These are phyloP conservation scores for Erodium chrysanthum DNA, from an alignment of 441 rosid species.

Conservation along the genomic window DNA sequence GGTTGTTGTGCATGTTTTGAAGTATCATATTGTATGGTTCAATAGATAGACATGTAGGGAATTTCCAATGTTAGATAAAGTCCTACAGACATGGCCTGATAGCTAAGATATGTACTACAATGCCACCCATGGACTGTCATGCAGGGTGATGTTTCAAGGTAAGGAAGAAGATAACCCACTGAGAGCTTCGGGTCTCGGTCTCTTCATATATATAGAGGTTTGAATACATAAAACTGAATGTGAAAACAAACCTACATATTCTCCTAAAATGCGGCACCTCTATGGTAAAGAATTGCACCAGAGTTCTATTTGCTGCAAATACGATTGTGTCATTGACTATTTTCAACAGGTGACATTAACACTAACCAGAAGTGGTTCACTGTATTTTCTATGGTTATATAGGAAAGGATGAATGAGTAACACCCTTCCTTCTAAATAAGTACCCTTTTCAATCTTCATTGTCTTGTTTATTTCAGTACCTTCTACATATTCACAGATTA, in stretches of 20 bases:
- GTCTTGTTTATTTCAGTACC: not conserved
- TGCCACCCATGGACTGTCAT: not conserved
- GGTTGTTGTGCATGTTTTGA: not conserved
- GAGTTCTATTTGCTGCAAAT: no score
- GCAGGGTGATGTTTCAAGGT: not conserved
- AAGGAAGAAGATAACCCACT: no score
- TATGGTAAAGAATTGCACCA: no score
- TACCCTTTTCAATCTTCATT: not conserved
- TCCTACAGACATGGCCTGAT: not conserved
- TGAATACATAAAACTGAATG: no score
- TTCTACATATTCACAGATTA: not conserved
- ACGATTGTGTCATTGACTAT: no score
- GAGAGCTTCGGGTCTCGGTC: no score
- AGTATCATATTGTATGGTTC: not conserved
- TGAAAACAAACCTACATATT: no score
- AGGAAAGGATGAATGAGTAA: not conserved
- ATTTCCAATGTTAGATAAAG: not conserved
- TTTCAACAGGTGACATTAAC: not conserved
- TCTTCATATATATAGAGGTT: no score
- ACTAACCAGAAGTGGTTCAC: no score
- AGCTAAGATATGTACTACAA: not conserved
- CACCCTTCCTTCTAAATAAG: not conserved
- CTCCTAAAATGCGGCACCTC: no score
- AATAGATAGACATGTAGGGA: not conserved
- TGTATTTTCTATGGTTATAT: no score